Evolutionary conservation across 495 filamentous ascomycete genomes (phyloP), one percentile per base, ranked within the genome.

Genomic region (Parathielavia hyrcaniae): DNA sequence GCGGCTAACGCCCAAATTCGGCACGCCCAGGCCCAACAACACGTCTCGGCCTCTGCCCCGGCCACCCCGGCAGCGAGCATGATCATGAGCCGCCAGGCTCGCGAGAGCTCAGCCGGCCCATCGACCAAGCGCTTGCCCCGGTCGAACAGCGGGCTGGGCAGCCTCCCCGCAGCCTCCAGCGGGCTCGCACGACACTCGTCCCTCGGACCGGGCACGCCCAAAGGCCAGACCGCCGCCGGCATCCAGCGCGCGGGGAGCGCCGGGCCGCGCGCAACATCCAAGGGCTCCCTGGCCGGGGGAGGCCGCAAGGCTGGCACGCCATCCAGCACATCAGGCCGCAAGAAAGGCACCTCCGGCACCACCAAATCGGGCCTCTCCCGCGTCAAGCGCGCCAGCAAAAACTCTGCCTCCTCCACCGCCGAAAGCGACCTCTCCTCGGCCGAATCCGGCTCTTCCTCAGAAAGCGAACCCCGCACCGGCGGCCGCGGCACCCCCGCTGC

Each of bases 161-260:
- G 77, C 13, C 70, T 91, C 3, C 87, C 89, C 0, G 69, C 79
- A 0, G 80, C 86, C 4, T 86, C 88, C 0, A 91, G 89, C 47
- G 83, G 81, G 34, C 79, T 95, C 5, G 82, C 77, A 2, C 83
- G 91, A 0, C 90, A 95, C 68, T 83, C 87, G 0, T 95, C 90
- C 3, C 71, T 91, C 6, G 89, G 90, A 4, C 91, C 89, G 0
- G 87, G 87, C 9, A 96, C 90, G 4, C 90, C 91, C n/a, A 93
- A 93, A 71, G 79, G 81, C 3, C 55, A 63, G 0, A 86, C 87
- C 14, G 86, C 86, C 7, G 69, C 71, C 1, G 75, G 74, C 11
- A 65, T 74, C 12, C 81, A 77, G 48, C 79, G 88, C 32, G 86
- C 84, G 2, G 88, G 88, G 30, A 90, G 87, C 65, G 86, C 79